Conservation (phyloP, 176 grass and related monocot species). For the Rhynchospora pubera region DNA sequence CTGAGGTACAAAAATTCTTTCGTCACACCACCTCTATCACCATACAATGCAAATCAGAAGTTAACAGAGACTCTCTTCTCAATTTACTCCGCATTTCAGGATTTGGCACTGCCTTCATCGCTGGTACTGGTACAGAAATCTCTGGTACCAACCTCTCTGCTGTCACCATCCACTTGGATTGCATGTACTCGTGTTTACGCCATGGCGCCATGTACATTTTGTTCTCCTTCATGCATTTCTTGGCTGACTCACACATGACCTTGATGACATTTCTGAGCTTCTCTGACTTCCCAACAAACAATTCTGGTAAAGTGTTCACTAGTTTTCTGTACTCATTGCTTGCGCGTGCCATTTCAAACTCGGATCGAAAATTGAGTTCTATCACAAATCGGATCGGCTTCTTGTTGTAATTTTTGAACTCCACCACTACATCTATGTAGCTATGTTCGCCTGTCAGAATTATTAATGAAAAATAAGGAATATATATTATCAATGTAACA, state of each 20-base stretch:
- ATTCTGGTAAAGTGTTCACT: constrained; percentile 47
- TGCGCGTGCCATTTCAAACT: constrained; percentile 62
- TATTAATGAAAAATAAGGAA: not conserved
- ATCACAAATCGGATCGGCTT: constrained; percentile 37
- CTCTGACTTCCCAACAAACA: constrained; percentile 54
- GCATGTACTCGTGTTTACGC: constrained; percentile 88
- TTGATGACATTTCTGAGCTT: constrained; percentile 38
- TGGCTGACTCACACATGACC: constrained; percentile 52
- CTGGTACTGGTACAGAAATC: not conserved
- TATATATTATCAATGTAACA: not conserved
- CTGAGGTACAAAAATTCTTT: not conserved
- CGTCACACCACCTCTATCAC: constrained; percentile 37
- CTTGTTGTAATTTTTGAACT: constrained; percentile 37
- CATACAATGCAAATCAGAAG: constrained; percentile 49
- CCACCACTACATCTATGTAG: constrained; percentile 52
- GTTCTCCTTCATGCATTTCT: constrained; percentile 74
- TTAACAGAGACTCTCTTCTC: constrained; percentile 74
- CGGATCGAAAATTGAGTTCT: constrained; percentile 49
- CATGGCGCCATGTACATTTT: constrained; percentile 77
- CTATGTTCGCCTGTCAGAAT: constrained; percentile 46
- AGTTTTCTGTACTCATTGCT: constrained; percentile 45
- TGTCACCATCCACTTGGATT: constrained; percentile 72
- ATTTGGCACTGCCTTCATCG: constrained; percentile 1
- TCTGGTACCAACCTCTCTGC: constrained; percentile 31
- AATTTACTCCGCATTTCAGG: constrained; percentile 46